Percentiles rank a stretch among this genome's conserved stretches.
Conservation (phyloP, 805 yeast genomes). For the Tetrapisispora pingtungensis region DNA sequence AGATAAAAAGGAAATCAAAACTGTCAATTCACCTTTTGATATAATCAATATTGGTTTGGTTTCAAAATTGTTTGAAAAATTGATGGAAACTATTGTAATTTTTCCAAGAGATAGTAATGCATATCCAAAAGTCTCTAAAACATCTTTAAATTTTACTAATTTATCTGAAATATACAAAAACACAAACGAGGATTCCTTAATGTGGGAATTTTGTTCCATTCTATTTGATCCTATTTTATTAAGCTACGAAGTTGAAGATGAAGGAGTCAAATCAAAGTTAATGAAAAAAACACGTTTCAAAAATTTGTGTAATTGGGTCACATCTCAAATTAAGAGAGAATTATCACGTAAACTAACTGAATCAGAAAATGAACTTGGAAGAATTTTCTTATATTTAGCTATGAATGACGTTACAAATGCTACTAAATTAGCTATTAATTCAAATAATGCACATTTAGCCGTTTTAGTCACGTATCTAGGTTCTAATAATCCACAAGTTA, state of each 20-base stretch:
- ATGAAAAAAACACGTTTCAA: conserved; percentile 34
- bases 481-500: conserved; percentile 53
- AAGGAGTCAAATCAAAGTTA: conserved; percentile 17
- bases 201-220: conserved; percentile 52
- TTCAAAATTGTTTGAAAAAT: conserved; percentile 8
- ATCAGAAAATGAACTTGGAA: conserved; percentile 37
- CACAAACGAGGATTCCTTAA: conserved; percentile 18
- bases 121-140: conserved; percentile 32
- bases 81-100: conserved; percentile 18
- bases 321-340: conserved; percentile 32
- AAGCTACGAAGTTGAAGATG: conserved; percentile 14
- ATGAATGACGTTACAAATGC: conserved; percentile 56
- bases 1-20: background rate
- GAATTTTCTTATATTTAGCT: conserved; percentile 40
- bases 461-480: conserved; percentile 60
- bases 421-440: conserved; percentile 44
- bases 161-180: conserved; percentile 9
- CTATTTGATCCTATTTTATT: conserved; percentile 42
- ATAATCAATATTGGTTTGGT: background rate
- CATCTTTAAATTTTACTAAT: conserved; percentile 27
- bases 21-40: background rate
- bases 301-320: conserved; percentile 49
- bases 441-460: conserved; percentile 61
- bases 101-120: conserved; percentile 22
- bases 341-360: conserved; percentile 27